Percentiles rank a stretch among this genome's conserved stretches.
Conservation (phyloP, 139 green algal genomes). For the Coccomyxa sp. region DNA sequence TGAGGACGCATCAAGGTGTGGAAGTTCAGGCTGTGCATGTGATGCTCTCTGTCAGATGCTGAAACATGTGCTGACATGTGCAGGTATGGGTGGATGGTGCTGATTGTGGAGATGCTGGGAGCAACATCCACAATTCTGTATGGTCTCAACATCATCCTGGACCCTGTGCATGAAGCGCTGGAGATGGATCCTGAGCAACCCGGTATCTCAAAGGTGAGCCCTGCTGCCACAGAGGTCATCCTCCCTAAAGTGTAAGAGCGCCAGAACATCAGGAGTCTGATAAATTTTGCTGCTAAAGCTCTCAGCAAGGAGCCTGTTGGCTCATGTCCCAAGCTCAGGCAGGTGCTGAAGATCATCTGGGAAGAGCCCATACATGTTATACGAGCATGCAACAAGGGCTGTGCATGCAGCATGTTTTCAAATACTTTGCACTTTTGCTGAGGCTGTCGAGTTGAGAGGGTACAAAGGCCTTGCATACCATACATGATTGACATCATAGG, state of each 20-base stretch:
- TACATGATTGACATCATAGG: too few species aligned
- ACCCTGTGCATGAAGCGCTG: constrained; percentile 16
- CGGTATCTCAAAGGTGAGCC: constrained; percentile 13
- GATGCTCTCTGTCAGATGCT: too few species aligned
- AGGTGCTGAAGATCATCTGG: not conserved
- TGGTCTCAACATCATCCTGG: constrained; percentile 20
- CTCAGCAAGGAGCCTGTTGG: too few species aligned
- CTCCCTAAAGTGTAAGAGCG: not conserved
- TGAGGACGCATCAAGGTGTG: too few species aligned
- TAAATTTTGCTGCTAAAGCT: too few species aligned
- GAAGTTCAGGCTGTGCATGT: too few species aligned
- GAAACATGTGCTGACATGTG: not conserved
- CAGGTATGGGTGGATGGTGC: constrained; percentile 19
- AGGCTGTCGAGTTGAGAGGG: too few species aligned
- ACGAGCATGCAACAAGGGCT: too few species aligned
- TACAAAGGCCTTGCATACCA: too few species aligned
- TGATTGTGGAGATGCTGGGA: constrained; percentile 25
- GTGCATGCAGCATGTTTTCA: too few species aligned
- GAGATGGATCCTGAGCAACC: constrained; percentile 15
- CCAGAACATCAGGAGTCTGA: not conserved
- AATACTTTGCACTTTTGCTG: too few species aligned
- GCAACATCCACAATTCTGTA: constrained; percentile 21
- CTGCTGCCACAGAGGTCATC: not conserved
- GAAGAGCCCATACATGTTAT: not conserved
- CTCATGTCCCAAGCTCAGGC: too few species aligned